These are phyloP conservation scores for Acanthamoeba lugdunensis DNA, from an alignment of 208 protist species.

Conservation along the genomic window DNA sequence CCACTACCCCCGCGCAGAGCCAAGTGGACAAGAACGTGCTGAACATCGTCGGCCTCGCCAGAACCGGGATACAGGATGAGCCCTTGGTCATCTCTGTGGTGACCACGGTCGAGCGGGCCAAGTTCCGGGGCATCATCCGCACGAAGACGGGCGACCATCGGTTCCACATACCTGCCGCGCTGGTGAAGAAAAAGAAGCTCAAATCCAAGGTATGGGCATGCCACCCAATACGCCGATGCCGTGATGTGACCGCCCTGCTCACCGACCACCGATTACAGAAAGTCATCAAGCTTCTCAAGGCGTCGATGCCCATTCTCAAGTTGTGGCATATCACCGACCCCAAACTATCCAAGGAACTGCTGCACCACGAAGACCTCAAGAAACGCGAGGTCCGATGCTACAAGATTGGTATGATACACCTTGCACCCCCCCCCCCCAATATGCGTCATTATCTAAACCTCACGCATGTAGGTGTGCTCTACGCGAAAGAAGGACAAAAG, in stretches of 20 bases:
- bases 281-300: slow-evolving; percentile 39
- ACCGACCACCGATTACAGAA: neutral
- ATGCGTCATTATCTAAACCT: neutral
- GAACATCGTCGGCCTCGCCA: neutral
- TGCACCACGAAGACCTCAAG: slow-evolving; percentile 15
- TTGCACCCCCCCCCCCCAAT: neutral
- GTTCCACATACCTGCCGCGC: slow-evolving; percentile 13
- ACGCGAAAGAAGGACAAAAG: slow-evolving; percentile 13
- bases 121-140: slow-evolving; percentile 23
- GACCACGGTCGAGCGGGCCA: neutral
- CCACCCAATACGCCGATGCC: too few relatives aligned
- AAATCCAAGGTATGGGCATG: neutral
- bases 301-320: neutral
- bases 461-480: neutral
- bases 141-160: slow-evolving; percentile 18
- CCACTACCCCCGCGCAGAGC: neutral
- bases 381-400: slow-evolving; percentile 25
- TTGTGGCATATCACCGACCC: slow-evolving; percentile 1
- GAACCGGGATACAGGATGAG: neutral
- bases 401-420: neutral
- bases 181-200: slow-evolving; percentile 26
- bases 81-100: slow-evolving; percentile 8
- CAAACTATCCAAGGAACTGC: neutral
- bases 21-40: slow-evolving; percentile 33
- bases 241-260: neutral